Conservation (phyloP, 106 monocot genomes). For the Narthecium ossifragum region DNA sequence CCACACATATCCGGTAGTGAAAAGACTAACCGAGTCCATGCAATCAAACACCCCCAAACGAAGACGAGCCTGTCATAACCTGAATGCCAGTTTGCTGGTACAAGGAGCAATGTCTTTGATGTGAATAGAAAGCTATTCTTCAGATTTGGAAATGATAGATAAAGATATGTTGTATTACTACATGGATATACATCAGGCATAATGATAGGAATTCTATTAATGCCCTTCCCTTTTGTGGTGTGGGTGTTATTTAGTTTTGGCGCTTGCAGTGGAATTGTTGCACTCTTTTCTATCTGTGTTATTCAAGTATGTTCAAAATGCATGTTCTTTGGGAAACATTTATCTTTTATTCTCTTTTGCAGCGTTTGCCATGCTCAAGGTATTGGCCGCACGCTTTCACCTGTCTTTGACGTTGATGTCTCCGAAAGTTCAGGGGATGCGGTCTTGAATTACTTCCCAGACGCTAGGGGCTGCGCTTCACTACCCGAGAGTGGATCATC, state of each 20-base stretch:
- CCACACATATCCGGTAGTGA: no score
- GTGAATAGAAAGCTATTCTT: no score
- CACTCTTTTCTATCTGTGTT: neutral
- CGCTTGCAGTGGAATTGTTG: neutral
- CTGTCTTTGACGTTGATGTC: constrained; percentile 18
- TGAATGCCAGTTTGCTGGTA: no score
- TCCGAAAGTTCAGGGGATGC: neutral
- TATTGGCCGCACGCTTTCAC: constrained; percentile 29
- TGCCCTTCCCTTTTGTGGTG: no score
- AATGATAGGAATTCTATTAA: no score
- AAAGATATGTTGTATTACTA: no score
- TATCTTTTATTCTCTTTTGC: neutral
- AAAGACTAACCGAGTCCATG: no score
- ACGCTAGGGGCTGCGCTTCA: neutral
- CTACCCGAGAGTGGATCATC: neutral
- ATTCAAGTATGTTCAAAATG: neutral
- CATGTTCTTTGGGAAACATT: neutral
- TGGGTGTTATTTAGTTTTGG: neutral
- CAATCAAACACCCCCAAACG: no score
- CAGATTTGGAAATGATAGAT: no score
- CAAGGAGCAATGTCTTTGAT: no score
- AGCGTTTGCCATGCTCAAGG: constrained; percentile 43
- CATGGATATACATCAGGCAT: no score
- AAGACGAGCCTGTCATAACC: no score
- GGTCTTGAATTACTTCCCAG: constrained; percentile 24